Base-by-base conservation (phyloP, 495 filamentous ascomycete species). In the Hypoxylon trugodes region DNA sequence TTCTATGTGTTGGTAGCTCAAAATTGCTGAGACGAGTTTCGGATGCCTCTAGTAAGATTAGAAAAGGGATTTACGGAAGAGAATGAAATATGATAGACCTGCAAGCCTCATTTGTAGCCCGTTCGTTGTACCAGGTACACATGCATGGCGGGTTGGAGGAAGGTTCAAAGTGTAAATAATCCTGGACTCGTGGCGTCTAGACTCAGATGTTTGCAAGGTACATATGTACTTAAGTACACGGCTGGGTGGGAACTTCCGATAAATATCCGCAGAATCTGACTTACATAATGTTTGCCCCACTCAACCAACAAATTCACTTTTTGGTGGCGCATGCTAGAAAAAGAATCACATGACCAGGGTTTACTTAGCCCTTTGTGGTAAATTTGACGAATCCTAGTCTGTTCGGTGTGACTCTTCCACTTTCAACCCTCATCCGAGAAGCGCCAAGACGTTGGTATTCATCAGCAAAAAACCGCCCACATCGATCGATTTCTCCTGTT, bases 321-420 rank as follows among this genome's bases (percentile, higher is more conserved):
- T 43, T 32, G 21, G 49, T 19, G 22, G 5, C 40, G 21, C 38
- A 19, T 6, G 10, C 22, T 25, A 6, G 35, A 32, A 16, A 3
- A 8, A 53, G 2, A 46, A 9, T 67, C 58, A 67, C 52, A 58
- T 67, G 64, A 67, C 48, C 32, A 67, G 64, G 64, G 64, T 59
- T 67, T 61, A 22, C 35, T 61, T 59, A 57, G 26, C 64, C 58
- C 32, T 67, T 62, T 67, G 7, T 10, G 58, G 64, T 42, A 67
- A 59, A 32, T 61, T 67, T 67, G 59, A 62, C 64, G 64, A 67
- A 62, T 2, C 13, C 30, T 48, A 12, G 35, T 19, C 19, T 24
- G 9, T 41, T 43, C 53, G 52, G 58, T 59, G 53, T 67, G 64
- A 67, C 58, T 67, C 64, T 53, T 62, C 26, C 37, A 16, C 22